phyloP scores from a whole-genome alignment of 805 yeast genomes.

The Cyberlindnera mississippiensis region DNA sequence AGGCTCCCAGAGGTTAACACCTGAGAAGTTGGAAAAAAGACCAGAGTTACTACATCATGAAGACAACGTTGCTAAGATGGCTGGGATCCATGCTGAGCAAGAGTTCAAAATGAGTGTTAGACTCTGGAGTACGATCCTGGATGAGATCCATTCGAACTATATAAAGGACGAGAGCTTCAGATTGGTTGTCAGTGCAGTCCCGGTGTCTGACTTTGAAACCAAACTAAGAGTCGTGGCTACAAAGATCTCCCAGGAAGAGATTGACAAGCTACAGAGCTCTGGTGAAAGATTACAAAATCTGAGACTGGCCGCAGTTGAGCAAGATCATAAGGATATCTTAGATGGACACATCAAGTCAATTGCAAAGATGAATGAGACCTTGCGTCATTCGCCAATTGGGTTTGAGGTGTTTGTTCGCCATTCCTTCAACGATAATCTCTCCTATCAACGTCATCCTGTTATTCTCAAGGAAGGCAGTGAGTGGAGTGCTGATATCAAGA shows the following conservation, averaged over 20 bases:
- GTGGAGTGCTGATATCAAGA: slow-evolving; percentile 33
- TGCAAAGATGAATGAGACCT: slow-evolving; percentile 18
- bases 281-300: slow-evolving; percentile 15
- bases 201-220: slow-evolving; percentile 21
- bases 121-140: slow-evolving; percentile 46
- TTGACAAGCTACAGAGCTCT: slow-evolving; percentile 21
- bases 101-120: slow-evolving; percentile 63
- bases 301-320: slow-evolving; percentile 7
- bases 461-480: slow-evolving; percentile 21
- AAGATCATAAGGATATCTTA: slow-evolving; percentile 11
- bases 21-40: slow-evolving; percentile 5
- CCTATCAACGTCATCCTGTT: slow-evolving; percentile 20
- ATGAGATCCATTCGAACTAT: slow-evolving; percentile 32
- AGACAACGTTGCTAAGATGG: slow-evolving; percentile 18
- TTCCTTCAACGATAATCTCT: slow-evolving; percentile 31
- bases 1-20: neutral
- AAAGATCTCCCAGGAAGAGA: slow-evolving; percentile 30
- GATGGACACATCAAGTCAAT: slow-evolving; percentile 20
- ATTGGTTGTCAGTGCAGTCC: slow-evolving; percentile 27
- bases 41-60: slow-evolving; percentile 10
- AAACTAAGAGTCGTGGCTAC: slow-evolving; percentile 32
- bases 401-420: slow-evolving; percentile 36
- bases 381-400: slow-evolving; percentile 32
- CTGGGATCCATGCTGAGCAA: slow-evolving; percentile 48
- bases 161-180: slow-evolving; percentile 35